A percentile compares a stretch with the other conserved stretches of the same genome.
Evolutionary conservation across 2,329 filamentous ascomycete species (phyloP).

Genomic region (Fusarium coicis): DNA sequence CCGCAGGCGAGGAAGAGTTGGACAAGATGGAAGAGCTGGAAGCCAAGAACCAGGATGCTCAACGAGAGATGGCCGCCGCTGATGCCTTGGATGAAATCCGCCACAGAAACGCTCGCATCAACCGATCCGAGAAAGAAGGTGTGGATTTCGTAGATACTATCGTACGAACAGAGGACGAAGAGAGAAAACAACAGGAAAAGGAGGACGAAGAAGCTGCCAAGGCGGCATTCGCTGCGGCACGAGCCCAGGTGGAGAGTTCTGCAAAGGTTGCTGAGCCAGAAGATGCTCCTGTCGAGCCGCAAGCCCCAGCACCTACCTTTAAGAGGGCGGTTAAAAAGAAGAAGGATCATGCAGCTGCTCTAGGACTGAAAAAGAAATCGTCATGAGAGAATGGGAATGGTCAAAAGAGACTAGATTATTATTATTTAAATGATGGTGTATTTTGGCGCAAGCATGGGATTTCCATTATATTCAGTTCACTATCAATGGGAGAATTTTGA

Average conservation of each 20-base stretch:
- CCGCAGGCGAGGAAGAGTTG: constrained; percentile 73
- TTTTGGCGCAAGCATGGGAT: neutral
- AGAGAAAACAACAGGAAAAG: constrained; percentile 73
- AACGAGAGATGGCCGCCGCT: constrained; percentile 94
- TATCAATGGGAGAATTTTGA: neutral
- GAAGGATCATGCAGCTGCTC: constrained; percentile 77
- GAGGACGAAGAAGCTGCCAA: constrained; percentile 87
- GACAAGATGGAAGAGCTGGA: constrained; percentile 97
- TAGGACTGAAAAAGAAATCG: constrained; percentile 92
- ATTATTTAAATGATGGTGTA: neutral
- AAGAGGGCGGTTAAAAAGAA: constrained; percentile 86
- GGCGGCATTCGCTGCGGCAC: constrained; percentile 77
- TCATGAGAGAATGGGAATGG: constrained; percentile 44
- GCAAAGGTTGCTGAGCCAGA: constrained; percentile 57
- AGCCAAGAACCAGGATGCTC: constrained; percentile 91
- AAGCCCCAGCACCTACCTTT: constrained; percentile 59
- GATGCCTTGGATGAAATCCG: constrained; percentile 96
- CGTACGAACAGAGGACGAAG: constrained; percentile 65
- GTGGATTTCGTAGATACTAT: constrained; percentile 68
- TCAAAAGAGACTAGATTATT: fast-evolving
- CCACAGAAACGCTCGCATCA: constrained; percentile 87
- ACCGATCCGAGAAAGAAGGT: constrained; percentile 77
- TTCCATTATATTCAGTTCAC: neutral
- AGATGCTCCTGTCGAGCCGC: neutral
- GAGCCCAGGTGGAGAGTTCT: constrained; percentile 64